phyloP scores from a whole-genome alignment of 257 asterid genomes.

The Craterostigma plantagineum region DNA sequence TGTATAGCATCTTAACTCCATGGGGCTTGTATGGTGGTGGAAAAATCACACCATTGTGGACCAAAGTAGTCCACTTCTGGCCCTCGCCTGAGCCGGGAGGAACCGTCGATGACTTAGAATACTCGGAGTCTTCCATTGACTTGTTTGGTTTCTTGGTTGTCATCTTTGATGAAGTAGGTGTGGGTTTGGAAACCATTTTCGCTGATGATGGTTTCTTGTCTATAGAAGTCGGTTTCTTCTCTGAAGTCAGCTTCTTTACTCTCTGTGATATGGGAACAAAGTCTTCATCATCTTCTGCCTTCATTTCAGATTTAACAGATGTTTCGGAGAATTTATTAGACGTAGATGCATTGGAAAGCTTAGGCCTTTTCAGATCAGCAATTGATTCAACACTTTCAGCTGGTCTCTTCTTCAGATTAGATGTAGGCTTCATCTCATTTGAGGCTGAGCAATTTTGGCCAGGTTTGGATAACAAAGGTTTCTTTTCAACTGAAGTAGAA shows the following conservation, averaged over 20 bases:
- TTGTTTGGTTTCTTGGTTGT: constrained; percentile 32
- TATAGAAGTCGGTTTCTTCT: constrained; percentile 27
- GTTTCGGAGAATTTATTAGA: constrained; percentile 14
- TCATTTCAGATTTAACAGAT: constrained; percentile 33
- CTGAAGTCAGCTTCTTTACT: constrained; percentile 8
- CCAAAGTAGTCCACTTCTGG: constrained; percentile 92
- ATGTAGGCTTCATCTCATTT: constrained; percentile 28
- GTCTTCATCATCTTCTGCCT: constrained; percentile 62
- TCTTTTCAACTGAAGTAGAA: constrained; percentile 26
- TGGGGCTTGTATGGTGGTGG: constrained; percentile 96
- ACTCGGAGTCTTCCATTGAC: constrained; percentile 34
- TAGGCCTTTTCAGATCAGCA: constrained; percentile 45
- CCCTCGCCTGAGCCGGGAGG: constrained; percentile 94
- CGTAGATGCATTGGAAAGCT: constrained; percentile 31
- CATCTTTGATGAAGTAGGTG: constrained; percentile 24
- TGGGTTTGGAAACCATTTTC: constrained; percentile 26
- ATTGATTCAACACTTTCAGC: constrained; percentile 33
- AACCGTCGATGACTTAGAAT: constrained; percentile 67
- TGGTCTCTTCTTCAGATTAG: constrained; percentile 51
- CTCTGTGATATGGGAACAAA: constrained; percentile 49
- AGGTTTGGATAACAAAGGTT: constrained; percentile 24
- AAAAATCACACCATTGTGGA: constrained; percentile 86
- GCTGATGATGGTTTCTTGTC: constrained; percentile 29
- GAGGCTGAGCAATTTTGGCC: constrained; percentile 53
- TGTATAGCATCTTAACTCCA: constrained; percentile 84